Conservation (phyloP, 2,329 filamentous ascomycete species). For the Calonectria hongkongensis region DNA sequence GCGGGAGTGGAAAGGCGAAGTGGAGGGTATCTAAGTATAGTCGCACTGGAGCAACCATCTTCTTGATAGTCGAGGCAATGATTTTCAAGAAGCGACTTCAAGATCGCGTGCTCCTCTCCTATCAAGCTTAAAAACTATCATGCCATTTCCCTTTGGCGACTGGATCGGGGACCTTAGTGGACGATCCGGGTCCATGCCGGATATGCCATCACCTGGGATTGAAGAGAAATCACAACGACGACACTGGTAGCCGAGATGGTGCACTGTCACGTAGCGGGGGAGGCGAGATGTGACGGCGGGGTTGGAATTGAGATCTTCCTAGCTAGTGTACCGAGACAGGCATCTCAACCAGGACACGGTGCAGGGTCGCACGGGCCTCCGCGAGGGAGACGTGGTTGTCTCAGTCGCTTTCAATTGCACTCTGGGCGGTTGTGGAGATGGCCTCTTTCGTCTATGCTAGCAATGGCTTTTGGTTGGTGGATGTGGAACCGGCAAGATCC, state of each 20-base stretch:
- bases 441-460: conserved; percentile 18
- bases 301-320: conserved; percentile 51
- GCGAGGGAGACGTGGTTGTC: conserved; percentile 28
- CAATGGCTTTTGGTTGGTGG: conserved; percentile 21
- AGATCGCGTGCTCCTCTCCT: conserved; percentile 28
- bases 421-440: conserved; percentile 20
- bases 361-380: conserved; percentile 24
- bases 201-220: neutral
- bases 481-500: conserved; percentile 15
- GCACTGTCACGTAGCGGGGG: conserved; percentile 20
- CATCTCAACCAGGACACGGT: conserved; percentile 7
- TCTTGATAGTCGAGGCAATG: conserved; percentile 18
- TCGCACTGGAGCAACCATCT: neutral
- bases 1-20: neutral
- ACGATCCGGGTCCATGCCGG: conserved; percentile 19
- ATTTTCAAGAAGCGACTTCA: conserved; percentile 11
- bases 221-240: conserved; percentile 11
- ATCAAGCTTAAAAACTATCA: conserved; percentile 9
- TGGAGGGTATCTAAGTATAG: neutral
- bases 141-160: conserved; percentile 21
- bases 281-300: conserved; percentile 40
- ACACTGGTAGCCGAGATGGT: conserved; percentile 16
- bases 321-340: conserved; percentile 33
- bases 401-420: conserved; percentile 22
- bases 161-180: neutral